phyloP scores from a whole-genome alignment of 139 green algal species.

The Chlorella sp. region DNA sequence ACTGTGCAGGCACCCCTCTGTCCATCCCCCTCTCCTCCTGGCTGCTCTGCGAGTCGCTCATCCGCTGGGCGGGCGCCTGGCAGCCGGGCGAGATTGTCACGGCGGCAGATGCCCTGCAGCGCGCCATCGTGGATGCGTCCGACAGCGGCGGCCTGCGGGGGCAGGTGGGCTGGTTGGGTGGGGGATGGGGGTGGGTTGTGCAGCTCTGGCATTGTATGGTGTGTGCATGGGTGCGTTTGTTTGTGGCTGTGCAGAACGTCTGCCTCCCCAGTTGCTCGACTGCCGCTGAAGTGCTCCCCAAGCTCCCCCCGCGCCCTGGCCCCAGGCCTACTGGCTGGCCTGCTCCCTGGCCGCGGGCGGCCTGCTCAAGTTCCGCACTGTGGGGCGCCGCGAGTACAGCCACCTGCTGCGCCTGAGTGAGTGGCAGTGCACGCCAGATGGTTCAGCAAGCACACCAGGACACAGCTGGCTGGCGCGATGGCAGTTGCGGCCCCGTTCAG shows the following conservation, averaged over 20 bases:
- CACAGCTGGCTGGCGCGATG: too few species aligned
- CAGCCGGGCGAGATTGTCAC: slow-evolving; percentile 19
- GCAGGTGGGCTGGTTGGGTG: not conserved
- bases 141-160: slow-evolving; percentile 39
- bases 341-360: slow-evolving; percentile 51
- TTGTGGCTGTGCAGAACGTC: not conserved
- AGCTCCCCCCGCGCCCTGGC: too few species aligned
- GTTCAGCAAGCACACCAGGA: too few species aligned
- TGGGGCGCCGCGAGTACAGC: slow-evolving; percentile 46
- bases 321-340: slow-evolving; percentile 60
- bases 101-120: slow-evolving; percentile 29
- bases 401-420: slow-evolving; percentile 49
- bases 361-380: slow-evolving; percentile 55
- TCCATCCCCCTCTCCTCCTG: slow-evolving; percentile 58
- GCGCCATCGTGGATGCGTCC: slow-evolving; percentile 42
- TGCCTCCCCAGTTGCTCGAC: too few species aligned
- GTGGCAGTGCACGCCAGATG: not conserved
- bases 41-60: slow-evolving; percentile 55
- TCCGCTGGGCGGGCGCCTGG: slow-evolving; percentile 59
- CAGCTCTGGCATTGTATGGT: not conserved
- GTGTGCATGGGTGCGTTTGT: not conserved
- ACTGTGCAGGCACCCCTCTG: slow-evolving; percentile 21
- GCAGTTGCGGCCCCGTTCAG: too few species aligned
- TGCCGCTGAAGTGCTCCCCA: too few species aligned
- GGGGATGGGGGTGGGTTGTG: not conserved